Percentiles rank a stretch among this genome's conserved stretches.
These are phyloP conservation scores for Symbiodinium pilosum DNA, from an alignment of 73 alveolate species.

Conservation along the genomic window DNA sequence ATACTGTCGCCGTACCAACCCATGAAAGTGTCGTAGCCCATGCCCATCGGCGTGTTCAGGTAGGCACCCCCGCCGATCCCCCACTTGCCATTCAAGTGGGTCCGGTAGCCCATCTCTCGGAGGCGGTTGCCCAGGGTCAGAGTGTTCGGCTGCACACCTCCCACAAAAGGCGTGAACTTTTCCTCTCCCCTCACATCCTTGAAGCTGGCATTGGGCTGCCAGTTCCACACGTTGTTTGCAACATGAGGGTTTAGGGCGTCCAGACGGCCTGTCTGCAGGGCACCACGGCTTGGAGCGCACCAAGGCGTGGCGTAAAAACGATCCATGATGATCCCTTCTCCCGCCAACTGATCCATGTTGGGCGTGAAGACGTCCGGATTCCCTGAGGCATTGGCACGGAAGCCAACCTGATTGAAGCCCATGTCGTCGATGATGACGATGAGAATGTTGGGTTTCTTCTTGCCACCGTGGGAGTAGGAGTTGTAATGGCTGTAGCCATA, in stretches of 20 bases:
- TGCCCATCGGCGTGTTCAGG: slow-evolving; percentile 62
- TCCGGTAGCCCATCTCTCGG: slow-evolving; percentile 14
- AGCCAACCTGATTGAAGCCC: slow-evolving; percentile 80
- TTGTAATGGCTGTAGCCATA: background rate
- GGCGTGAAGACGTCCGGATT: slow-evolving; percentile 38
- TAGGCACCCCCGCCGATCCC: slow-evolving; percentile 70
- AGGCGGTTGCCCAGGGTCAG: background rate
- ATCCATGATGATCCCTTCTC: slow-evolving; percentile 54
- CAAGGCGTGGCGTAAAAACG: slow-evolving; percentile 81
- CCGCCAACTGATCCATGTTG: slow-evolving; percentile 38
- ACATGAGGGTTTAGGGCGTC: slow-evolving; percentile 46
- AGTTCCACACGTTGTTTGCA: slow-evolving; percentile 63
- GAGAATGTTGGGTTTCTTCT: slow-evolving; percentile 41
- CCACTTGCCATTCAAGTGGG: slow-evolving; percentile 67
- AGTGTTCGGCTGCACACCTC: slow-evolving; percentile 67
- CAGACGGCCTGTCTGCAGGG: slow-evolving; percentile 65
- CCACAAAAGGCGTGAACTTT: slow-evolving; percentile 13
- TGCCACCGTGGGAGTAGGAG: background rate
- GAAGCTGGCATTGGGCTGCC: slow-evolving; percentile 15
- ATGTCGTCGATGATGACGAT: slow-evolving; percentile 46
- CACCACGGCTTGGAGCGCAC: slow-evolving; percentile 83
- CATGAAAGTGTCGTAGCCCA: slow-evolving; percentile 55
- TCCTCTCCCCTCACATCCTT: background rate
- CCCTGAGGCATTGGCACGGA: background rate
- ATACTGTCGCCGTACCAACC: slow-evolving; percentile 89